Base-by-base conservation (phyloP, 1,284 basidiomycete species). In the Ustilago bromivora region DNA sequence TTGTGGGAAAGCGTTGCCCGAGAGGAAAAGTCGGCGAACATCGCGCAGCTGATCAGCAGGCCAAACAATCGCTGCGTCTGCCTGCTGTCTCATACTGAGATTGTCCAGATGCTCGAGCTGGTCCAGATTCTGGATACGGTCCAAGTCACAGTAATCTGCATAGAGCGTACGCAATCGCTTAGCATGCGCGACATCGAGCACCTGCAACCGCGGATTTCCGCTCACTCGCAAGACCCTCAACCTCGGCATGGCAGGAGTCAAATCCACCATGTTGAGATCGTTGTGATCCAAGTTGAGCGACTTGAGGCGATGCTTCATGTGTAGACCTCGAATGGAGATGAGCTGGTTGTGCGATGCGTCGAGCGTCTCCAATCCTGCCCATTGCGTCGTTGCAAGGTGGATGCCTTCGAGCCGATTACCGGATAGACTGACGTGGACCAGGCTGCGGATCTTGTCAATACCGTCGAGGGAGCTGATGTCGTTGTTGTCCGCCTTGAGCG, bases 1-100 rank as follows among this genome's bases (percentile, higher is more conserved):
- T n/a, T 66, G 66, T 0, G 72, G 80, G 34, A 86, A 72, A 4
- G 83, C 89, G 91, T 87, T 88, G 92, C 95, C 95, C 71, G 94
- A 96, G 59, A 98, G 90, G 89, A 98, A 99, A 81, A 99, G 88
- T 55, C 96, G 90, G 88, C 95, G 95, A 78, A 95, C 91, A 87
- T 95, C 93, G 82, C 94, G 91, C 80, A 97, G 89, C 86, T 95
- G 92, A 71, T 90, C 90, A 69, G 90, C 90, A 77, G 90, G 88
- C 56, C 90, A 85, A 3, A 75, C 70, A 92, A 94, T 87, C 71
- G 90, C 89, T 57, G 89, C 88, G 77, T 91, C 65, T 2, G 57
- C 76, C 87, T 99, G 96, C 87, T 95, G 94, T 85, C 97, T 90
- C 88, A 98, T 83, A 83, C 93, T 95, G 61, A 99, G 88, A 83